Percentiles rank a stretch among this genome's conserved stretches.
These are phyloP conservation scores for Jimgerdemannia flammicorona DNA, from an alignment of 192 early-diverging fungal genomes.

Conservation along the genomic window DNA sequence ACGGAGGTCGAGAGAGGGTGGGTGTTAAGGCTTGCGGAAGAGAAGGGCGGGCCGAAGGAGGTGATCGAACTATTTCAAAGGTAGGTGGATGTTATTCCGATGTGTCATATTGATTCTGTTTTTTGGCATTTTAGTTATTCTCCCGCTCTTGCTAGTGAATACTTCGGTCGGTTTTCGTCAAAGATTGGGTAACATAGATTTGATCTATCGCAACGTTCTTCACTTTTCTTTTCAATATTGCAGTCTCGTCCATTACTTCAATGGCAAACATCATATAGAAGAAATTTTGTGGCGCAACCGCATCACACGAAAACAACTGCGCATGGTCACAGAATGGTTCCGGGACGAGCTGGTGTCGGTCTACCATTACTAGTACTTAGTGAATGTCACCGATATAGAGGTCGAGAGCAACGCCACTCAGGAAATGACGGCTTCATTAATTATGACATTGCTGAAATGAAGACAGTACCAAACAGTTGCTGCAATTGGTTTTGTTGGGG, in stretches of 20 bases:
- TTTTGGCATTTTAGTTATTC: no score
- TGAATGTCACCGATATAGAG: no score
- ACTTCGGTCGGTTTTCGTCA: no score
- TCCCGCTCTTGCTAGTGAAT: no score
- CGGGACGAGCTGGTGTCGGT: conserved; percentile 12
- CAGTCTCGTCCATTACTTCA: conserved; percentile 46
- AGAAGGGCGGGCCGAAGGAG: conserved; percentile 45
- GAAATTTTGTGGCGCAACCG: conserved; percentile 72
- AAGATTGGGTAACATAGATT: no score
- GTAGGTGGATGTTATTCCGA: conserved; percentile 15
- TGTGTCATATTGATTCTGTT: no score
- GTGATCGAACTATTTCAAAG: conserved; percentile 53
- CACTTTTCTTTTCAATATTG: neutral
- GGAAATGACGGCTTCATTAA: no score
- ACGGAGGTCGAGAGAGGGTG: conserved; percentile 17
- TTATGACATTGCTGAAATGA: no score
- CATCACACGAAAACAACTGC: conserved; percentile 31
- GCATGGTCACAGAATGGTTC: conserved; percentile 28
- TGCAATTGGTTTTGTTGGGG: no score
- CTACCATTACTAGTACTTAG: neutral
- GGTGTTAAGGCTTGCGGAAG: conserved; percentile 46
- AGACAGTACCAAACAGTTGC: no score
- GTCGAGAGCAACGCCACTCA: no score
- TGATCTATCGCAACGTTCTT: neutral
- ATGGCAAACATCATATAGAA: conserved; percentile 73